These are phyloP conservation scores for Xylaria sp. DNA, from an alignment of 2,329 filamentous ascomycete genomes.

Conservation along the genomic window DNA sequence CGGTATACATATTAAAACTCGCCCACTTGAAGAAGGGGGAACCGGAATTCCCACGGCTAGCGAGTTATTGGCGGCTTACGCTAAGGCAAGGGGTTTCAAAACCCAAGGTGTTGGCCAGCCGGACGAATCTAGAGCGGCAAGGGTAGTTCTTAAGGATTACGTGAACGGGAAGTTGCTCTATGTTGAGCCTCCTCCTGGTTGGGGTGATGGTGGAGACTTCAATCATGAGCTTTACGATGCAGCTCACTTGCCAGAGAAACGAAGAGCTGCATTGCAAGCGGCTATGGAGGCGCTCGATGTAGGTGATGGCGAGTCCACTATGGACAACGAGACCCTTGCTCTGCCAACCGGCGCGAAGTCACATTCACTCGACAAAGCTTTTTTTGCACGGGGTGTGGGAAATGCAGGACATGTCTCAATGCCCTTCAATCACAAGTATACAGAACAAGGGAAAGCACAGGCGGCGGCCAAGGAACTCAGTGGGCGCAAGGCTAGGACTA, in stretches of 20 bases:
- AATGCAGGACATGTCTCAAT: slow-evolving; percentile 74
- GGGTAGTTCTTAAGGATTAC: slow-evolving; percentile 94
- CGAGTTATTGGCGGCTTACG: slow-evolving; percentile 87
- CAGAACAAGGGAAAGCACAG: slow-evolving; percentile 73
- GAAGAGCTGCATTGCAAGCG: slow-evolving; percentile 71
- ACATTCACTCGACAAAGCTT: slow-evolving; percentile 82
- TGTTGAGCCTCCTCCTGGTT: slow-evolving; percentile 83
- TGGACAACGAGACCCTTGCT: slow-evolving; percentile 60
- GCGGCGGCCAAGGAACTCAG: slow-evolving; percentile 74
- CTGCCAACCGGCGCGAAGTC: slow-evolving; percentile 76
- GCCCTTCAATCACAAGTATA: slow-evolving; percentile 92
- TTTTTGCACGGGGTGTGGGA: slow-evolving; percentile 70
- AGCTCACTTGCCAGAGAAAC: slow-evolving; percentile 82
- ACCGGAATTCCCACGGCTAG: slow-evolving; percentile 85
- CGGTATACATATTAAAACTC: slow-evolving; percentile 85
- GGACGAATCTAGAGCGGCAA: slow-evolving; percentile 90
- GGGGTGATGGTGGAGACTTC: slow-evolving; percentile 79
- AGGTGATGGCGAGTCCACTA: slow-evolving; percentile 51
- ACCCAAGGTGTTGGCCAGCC: slow-evolving; percentile 90
- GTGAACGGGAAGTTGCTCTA: slow-evolving; percentile 95
- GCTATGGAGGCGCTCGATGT: slow-evolving; percentile 60
- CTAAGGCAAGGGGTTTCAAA: slow-evolving; percentile 87
- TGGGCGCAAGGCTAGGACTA: slow-evolving; percentile 82
- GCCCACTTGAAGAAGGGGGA: slow-evolving; percentile 89
- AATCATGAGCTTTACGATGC: slow-evolving; percentile 90